Conservation (phyloP, 2,329 filamentous ascomycete species). For the Ascochyta viciae-villosae region DNA sequence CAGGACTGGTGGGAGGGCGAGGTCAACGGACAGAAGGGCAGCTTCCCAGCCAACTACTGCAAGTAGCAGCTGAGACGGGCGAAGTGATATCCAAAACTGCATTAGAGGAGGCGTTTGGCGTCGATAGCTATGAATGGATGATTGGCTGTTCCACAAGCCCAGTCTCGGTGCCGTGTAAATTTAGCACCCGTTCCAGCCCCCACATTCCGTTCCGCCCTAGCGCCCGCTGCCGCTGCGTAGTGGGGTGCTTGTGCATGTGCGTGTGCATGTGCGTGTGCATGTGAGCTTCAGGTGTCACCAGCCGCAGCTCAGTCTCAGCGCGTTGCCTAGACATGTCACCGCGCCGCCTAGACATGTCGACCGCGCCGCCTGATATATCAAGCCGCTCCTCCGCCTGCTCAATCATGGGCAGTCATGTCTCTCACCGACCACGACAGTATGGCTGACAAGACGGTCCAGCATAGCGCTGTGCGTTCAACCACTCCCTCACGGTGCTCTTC, state of each 20-base stretch:
- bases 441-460: slow-evolving; percentile 22
- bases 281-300: neutral
- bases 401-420: neutral
- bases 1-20: slow-evolving; percentile 93
- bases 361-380: neutral
- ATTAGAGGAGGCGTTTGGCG: slow-evolving; percentile 29
- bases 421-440: slow-evolving; percentile 17
- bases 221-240: neutral
- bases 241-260: neutral
- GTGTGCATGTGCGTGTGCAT: neutral
- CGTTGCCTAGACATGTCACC: neutral
- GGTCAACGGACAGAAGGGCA: slow-evolving; percentile 70
- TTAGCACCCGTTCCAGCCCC: slow-evolving; percentile 1
- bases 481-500: neutral
- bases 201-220: neutral
- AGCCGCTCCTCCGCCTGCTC: neutral
- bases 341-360: neutral
- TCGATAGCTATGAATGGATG: neutral
- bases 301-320: slow-evolving; percentile 7
- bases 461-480: slow-evolving; percentile 3
- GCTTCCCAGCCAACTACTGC: slow-evolving; percentile 86
- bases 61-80: slow-evolving; percentile 41
- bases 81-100: slow-evolving; percentile 32
- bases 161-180: neutral
- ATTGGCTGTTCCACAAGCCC: neutral